These are phyloP conservation scores for Suaeda aralocaspica DNA, from an alignment of 148 eudicot genomes.

Conservation along the genomic window DNA sequence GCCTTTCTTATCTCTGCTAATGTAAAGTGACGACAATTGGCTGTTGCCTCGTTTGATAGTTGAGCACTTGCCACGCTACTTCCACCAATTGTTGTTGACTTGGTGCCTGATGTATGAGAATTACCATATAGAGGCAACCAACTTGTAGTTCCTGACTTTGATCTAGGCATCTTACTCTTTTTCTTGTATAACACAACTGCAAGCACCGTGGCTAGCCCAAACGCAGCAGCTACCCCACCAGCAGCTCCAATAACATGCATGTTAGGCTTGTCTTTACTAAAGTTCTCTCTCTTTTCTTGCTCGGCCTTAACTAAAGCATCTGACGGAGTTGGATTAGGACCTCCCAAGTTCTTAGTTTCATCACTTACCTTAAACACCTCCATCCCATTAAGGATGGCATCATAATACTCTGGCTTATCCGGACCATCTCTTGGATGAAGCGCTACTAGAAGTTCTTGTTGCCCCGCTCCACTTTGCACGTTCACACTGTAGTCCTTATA, in stretches of 20 bases:
- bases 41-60: conserved; percentile 43
- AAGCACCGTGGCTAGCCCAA: conserved; percentile 35
- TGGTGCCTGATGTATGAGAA: conserved; percentile 33
- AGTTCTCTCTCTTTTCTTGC: conserved; percentile 22
- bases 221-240: conserved; percentile 39
- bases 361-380: conserved; percentile 77
- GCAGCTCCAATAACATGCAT: conserved; percentile 43
- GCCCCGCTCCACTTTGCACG: conserved; percentile 29
- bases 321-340: conserved; percentile 40
- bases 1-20: conserved; percentile 45
- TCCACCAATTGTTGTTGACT: conserved; percentile 37
- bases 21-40: conserved; percentile 47
- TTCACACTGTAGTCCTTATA: conserved; percentile 53
- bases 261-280: conserved; percentile 23
- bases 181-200: conserved; percentile 33
- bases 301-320: conserved; percentile 34
- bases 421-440: conserved; percentile 40
- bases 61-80: conserved; percentile 40
- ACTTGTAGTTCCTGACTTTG: conserved; percentile 37
- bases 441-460: conserved; percentile 39
- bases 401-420: conserved; percentile 38
- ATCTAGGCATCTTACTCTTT: conserved; percentile 31
- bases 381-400: conserved; percentile 73
- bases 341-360: conserved; percentile 41
- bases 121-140: conserved; percentile 40